These are phyloP conservation scores for Hydnum rufescens DNA, from an alignment of 768 basidiomycete genomes.

Conservation along the genomic window DNA sequence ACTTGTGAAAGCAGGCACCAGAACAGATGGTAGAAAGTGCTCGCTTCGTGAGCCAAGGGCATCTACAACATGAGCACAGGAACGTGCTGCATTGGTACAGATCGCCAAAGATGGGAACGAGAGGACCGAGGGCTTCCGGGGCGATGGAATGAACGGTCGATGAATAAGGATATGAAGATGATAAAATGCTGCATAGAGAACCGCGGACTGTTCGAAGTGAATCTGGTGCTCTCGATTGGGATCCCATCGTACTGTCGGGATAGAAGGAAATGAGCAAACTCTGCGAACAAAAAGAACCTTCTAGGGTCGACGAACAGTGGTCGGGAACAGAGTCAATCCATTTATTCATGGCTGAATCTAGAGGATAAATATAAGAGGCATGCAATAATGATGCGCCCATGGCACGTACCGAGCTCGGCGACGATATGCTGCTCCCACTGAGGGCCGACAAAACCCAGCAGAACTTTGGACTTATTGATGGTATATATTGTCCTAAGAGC, in stretches of 20 bases:
- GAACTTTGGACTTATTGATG: conserved; percentile 39
- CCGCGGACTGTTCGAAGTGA: conserved; percentile 40
- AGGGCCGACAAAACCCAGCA: conserved; percentile 29
- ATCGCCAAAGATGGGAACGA: conserved; percentile 53
- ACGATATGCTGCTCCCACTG: conserved; percentile 51
- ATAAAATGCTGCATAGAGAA: conserved; percentile 39
- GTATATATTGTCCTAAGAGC: conserved; percentile 48
- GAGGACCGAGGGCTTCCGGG: conserved; percentile 28
- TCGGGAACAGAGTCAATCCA: conserved; percentile 54
- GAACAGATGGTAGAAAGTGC: conserved; percentile 17
- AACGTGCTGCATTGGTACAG: conserved; percentile 65
- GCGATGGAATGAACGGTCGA: conserved; percentile 55
- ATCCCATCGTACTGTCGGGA: conserved; percentile 34
- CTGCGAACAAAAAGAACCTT: neutral
- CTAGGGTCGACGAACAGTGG: conserved; percentile 25
- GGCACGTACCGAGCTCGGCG: conserved; percentile 26
- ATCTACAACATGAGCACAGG: conserved; percentile 52
- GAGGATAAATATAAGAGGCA: neutral
- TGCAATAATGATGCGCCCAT: neutral
- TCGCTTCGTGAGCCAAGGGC: conserved; percentile 24
- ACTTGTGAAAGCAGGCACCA: conserved; percentile 27
- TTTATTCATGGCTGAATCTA: conserved; percentile 42
- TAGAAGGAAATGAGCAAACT: neutral
- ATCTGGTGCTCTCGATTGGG: conserved; percentile 27
- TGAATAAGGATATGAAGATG: conserved; percentile 55